These are phyloP conservation scores for Ustilago nuda DNA, from an alignment of 1,284 basidiomycete genomes.

Conservation along the genomic window DNA sequence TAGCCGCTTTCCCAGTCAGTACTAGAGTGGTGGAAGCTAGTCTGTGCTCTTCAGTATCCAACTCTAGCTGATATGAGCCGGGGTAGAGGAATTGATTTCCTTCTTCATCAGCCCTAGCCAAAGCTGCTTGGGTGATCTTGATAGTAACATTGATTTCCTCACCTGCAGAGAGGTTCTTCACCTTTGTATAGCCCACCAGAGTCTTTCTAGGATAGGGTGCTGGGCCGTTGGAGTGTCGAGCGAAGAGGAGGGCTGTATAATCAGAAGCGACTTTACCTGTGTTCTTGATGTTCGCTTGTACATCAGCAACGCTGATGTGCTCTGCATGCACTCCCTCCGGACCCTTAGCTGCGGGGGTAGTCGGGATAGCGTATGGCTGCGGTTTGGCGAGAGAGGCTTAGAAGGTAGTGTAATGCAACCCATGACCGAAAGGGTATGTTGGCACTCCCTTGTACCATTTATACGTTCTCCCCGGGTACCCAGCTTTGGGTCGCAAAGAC, in stretches of 20 bases:
- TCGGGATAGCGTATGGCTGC: neutral
- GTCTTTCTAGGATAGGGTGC: constrained; percentile 18
- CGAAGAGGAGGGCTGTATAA: constrained; percentile 29
- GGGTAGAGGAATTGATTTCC: constrained; percentile 27
- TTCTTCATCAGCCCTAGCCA: constrained; percentile 19
- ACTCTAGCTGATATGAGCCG: constrained; percentile 18
- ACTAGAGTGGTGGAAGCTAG: neutral
- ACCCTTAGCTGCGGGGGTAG: neutral
- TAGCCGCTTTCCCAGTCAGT: neutral
- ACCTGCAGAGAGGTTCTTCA: constrained; percentile 7
- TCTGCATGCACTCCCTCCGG: constrained; percentile 8
- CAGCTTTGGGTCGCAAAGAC: constrained; percentile 6
- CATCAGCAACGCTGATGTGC: constrained; percentile 3
- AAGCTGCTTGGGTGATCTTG: constrained; percentile 19
- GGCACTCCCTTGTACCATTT: constrained; percentile 29
- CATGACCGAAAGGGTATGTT: constrained; percentile 17
- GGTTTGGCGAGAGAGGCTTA: neutral
- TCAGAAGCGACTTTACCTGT: constrained; percentile 15
- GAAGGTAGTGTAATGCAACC: constrained; percentile 31
- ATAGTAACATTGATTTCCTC: constrained; percentile 8
- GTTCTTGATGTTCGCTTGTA: neutral
- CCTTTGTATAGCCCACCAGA: constrained; percentile 20
- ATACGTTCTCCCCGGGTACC: constrained; percentile 29
- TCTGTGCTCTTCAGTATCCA: constrained; percentile 8
- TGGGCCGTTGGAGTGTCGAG: constrained; percentile 14